Conservation (phyloP, 192 early-diverging fungal genomes). For the Entomortierella chlamydospora region DNA sequence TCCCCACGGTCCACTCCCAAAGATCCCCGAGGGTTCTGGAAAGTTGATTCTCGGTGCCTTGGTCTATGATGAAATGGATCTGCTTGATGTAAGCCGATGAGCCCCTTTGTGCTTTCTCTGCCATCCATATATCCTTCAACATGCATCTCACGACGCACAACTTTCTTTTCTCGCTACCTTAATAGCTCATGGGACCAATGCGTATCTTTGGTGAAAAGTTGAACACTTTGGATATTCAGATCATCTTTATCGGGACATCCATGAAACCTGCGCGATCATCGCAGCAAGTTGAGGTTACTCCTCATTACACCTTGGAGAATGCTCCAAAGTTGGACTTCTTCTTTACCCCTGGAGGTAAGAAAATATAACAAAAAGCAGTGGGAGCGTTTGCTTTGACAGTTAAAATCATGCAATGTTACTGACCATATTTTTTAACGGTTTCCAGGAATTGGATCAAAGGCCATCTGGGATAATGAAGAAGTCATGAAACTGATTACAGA, state of each 20-base stretch:
- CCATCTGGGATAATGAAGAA: constrained; percentile 7
- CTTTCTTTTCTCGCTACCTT: no score
- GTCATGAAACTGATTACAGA: constrained; percentile 13
- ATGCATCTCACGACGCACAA: no score
- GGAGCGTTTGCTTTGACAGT: no score
- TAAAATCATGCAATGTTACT: no score
- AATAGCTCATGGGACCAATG: constrained; percentile 38
- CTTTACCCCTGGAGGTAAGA: constrained; percentile 45
- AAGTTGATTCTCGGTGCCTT: constrained; percentile 37
- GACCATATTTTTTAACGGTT: not conserved
- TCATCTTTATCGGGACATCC: constrained; percentile 12
- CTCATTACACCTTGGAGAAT: constrained; percentile 36
- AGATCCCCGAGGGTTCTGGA: constrained; percentile 23
- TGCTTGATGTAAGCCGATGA: constrained; percentile 34
- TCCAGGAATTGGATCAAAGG: constrained; percentile 4
- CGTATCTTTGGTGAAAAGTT: constrained; percentile 39
- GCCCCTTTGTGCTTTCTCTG: no score
- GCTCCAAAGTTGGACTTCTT: constrained; percentile 42
- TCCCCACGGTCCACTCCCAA: constrained; percentile 37
- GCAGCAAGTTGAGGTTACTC: constrained; percentile 34
- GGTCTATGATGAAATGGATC: constrained; percentile 42
- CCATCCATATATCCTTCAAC: no score
- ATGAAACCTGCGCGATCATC: constrained; percentile 19
- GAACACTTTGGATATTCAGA: constrained; percentile 30
- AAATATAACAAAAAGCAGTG: not conserved